Conservation (phyloP, 1,284 basidiomycete genomes). For the Kwoniella shivajii region DNA sequence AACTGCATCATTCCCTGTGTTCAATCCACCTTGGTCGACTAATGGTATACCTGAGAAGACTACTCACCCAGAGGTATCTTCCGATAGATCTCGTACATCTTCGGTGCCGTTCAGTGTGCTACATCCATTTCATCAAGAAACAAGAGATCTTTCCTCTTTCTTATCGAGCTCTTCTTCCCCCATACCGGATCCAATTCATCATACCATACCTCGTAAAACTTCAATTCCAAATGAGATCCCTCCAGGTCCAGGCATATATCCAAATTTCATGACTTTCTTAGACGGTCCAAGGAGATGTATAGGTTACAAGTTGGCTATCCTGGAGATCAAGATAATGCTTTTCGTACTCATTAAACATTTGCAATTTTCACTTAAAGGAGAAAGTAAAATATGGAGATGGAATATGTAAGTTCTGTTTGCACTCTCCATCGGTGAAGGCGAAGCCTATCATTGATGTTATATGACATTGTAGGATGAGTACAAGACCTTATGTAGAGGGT, state of each 20-base stretch:
- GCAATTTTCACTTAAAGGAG: slow-evolving; percentile 22
- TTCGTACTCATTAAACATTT: slow-evolving; percentile 31
- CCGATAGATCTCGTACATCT: too few relatives aligned
- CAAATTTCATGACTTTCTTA: slow-evolving; percentile 35
- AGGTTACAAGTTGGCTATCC: slow-evolving; percentile 32
- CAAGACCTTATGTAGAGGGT: slow-evolving; percentile 28
- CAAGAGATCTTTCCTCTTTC: too few relatives aligned
- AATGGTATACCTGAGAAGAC: too few relatives aligned
- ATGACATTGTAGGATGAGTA: slow-evolving; percentile 25
- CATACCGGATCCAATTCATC: not conserved
- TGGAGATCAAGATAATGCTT: slow-evolving; percentile 34
- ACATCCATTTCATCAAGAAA: too few relatives aligned
- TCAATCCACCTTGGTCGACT: not conserved
- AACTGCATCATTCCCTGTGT: not conserved
- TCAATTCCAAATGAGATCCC: slow-evolving; percentile 9
- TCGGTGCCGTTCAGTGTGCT: too few relatives aligned
- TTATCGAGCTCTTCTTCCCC: not conserved
- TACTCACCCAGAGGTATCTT: too few relatives aligned
- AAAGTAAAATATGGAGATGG: slow-evolving; percentile 24
- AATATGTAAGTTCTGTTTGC: slow-evolving; percentile 32
- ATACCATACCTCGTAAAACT: not conserved
- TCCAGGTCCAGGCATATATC: slow-evolving; percentile 27
- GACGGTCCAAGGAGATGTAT: slow-evolving; percentile 36
- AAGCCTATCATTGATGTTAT: not conserved
- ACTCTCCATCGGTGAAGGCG: not conserved